These are phyloP conservation scores for Samsoniella hepiali DNA, from an alignment of 2,329 filamentous ascomycete genomes.

Conservation along the genomic window DNA sequence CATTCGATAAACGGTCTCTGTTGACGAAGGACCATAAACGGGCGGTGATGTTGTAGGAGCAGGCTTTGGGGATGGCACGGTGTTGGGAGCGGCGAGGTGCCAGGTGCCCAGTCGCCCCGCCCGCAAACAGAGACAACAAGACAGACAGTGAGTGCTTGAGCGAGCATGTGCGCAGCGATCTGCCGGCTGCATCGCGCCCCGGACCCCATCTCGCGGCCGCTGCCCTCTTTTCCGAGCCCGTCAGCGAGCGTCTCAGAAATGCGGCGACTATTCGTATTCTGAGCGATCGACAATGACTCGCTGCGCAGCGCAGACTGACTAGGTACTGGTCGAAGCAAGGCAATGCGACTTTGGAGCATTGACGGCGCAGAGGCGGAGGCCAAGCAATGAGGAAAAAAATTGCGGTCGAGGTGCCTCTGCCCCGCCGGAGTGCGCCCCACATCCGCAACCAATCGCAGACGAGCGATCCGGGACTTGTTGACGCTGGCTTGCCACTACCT, in stretches of 20 bases:
- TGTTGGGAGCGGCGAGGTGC: constrained; percentile 8
- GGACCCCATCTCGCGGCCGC: background rate
- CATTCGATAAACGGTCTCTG: background rate
- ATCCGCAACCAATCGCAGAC: background rate
- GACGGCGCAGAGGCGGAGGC: background rate
- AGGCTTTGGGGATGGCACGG: background rate
- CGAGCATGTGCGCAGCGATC: constrained; percentile 1
- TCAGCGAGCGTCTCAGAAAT: constrained; percentile 11
- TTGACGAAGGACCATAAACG: background rate
- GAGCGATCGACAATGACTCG: constrained; percentile 10
- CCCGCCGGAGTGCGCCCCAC: constrained; percentile 11
- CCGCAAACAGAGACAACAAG: constrained; percentile 14
- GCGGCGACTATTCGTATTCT: constrained; percentile 9
- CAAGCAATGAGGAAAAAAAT: background rate
- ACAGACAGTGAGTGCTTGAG: background rate
- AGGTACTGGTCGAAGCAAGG: background rate
- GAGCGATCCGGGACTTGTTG: constrained; percentile 1
- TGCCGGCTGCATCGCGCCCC: constrained; percentile 12
- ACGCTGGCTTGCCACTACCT: constrained; percentile 12
- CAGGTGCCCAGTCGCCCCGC: constrained; percentile 13
- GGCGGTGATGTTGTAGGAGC: constrained; percentile 15
- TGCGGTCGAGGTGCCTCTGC: constrained; percentile 12
- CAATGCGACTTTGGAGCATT: background rate
- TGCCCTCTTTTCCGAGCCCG: background rate
- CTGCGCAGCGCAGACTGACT: background rate